These are phyloP conservation scores for Hypoxylon fragiforme DNA, from an alignment of 495 filamentous ascomycete species.

Conservation along the genomic window DNA sequence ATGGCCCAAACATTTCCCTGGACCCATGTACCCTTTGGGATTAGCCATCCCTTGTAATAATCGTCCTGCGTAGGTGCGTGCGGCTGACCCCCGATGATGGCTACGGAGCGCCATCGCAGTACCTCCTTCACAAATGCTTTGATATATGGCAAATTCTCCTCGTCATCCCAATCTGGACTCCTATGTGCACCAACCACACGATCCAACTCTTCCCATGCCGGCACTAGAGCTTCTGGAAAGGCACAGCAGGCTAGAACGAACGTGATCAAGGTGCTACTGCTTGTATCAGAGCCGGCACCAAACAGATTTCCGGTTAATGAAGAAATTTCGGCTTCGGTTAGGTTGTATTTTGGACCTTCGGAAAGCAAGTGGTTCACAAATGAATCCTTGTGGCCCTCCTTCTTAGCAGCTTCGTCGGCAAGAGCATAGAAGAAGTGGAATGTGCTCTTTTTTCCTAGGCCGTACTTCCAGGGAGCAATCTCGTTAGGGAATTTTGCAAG, in stretches of 20 bases:
- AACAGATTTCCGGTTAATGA: conserved; percentile 64
- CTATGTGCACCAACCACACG: conserved; percentile 56
- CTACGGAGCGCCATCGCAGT: conserved; percentile 65
- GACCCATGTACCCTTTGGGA: conserved; percentile 59
- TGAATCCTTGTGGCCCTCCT: conserved; percentile 34
- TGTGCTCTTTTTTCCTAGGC: conserved; percentile 53
- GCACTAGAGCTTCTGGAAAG: conserved; percentile 52
- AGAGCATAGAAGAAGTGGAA: conserved; percentile 61
- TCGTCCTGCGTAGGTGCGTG: conserved; percentile 65
- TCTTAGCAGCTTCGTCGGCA: conserved; percentile 59
- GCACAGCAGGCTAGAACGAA: conserved; percentile 64
- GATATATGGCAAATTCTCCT: conserved; percentile 60
- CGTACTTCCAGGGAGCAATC: conserved; percentile 63
- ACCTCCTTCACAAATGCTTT: conserved; percentile 65
- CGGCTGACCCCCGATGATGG: conserved; percentile 64
- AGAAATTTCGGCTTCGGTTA: conserved; percentile 60
- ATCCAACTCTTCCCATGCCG: conserved; percentile 61
- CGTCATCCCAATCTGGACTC: conserved; percentile 61
- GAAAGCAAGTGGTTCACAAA: conserved; percentile 48
- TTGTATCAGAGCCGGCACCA: conserved; percentile 68
- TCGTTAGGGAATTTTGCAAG: conserved; percentile 58
- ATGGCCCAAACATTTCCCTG: conserved; percentile 69
- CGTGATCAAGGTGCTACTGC: conserved; percentile 63
- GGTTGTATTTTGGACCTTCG: conserved; percentile 51
- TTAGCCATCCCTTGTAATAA: conserved; percentile 57